Conservation (phyloP, 1,139 yeast genomes). For the Yamadazyma triangularis region DNA sequence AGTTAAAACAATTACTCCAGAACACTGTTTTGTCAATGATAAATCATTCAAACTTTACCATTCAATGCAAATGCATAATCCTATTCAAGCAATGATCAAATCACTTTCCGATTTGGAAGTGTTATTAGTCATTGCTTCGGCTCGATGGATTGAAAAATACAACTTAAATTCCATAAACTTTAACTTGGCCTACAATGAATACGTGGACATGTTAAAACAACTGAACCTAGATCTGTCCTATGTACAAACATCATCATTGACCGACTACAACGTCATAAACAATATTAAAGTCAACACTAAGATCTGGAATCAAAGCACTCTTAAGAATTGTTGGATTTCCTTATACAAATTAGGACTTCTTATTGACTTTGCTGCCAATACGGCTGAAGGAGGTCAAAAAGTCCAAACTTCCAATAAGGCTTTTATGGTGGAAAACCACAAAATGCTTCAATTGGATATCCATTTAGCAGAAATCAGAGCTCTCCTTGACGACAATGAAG, state of each 20-base stretch:
- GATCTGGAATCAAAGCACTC: slow-evolving; percentile 44
- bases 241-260: slow-evolving; percentile 29
- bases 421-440: slow-evolving; percentile 37
- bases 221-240: slow-evolving; percentile 26
- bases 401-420: slow-evolving; percentile 28
- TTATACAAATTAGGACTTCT: slow-evolving; percentile 35
- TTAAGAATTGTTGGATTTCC: slow-evolving; percentile 54
- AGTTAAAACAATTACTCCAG: slow-evolving; percentile 25
- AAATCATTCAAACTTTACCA: slow-evolving; percentile 21
- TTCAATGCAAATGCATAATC: slow-evolving; percentile 17
- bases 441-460: slow-evolving; percentile 45
- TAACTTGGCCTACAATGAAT: slow-evolving; percentile 76
- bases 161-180: slow-evolving; percentile 61
- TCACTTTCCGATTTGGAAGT: slow-evolving; percentile 68
- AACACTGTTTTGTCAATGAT: slow-evolving; percentile 31
- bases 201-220: slow-evolving; percentile 48
- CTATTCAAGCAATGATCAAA: slow-evolving; percentile 26
- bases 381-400: slow-evolving; percentile 30
- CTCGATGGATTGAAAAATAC: slow-evolving; percentile 61
- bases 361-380: slow-evolving; percentile 29
- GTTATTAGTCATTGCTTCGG: slow-evolving; percentile 65
- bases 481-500: slow-evolving; percentile 21
- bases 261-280: slow-evolving; percentile 32
- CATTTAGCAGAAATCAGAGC: slow-evolving; percentile 40
- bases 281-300: slow-evolving; percentile 39